These are phyloP conservation scores for Erodium maritimum DNA, from an alignment of 345 rosid genomes.

Conservation along the genomic window DNA sequence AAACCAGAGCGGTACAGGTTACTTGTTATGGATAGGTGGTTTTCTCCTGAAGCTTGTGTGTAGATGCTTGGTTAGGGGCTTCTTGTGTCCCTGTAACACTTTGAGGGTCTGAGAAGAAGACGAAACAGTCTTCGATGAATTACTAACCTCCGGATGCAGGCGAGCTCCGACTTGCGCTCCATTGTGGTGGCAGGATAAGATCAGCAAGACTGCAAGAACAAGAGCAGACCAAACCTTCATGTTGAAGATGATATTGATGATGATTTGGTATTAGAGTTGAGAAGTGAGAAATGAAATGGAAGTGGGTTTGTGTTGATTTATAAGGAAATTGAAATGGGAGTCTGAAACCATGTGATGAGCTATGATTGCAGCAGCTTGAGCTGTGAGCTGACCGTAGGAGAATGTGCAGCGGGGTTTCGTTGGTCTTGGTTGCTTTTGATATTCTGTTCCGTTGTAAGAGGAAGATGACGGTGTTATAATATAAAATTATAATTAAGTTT, in stretches of 20 bases:
- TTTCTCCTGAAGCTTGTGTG: conserved; percentile 41
- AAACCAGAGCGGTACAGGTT: conserved; percentile 11
- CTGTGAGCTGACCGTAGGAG: conserved; percentile 4
- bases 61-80: conserved; percentile 22
- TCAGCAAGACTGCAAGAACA: conserved; percentile 21
- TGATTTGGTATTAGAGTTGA: background rate
- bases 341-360: conserved; percentile 35
- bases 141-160: too few relatives aligned
- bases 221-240: conserved; percentile 30
- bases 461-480: too few relatives aligned
- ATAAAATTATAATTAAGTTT: too few relatives aligned
- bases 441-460: too few relatives aligned
- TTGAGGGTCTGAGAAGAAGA: conserved; percentile 20
- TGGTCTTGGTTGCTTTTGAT: too few relatives aligned
- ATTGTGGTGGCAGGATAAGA: conserved; percentile 24
- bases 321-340: conserved; percentile 8
- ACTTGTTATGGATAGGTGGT: conserved; percentile 65
- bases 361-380: conserved; percentile 23
- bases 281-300: background rate
- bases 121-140: conserved; percentile 17
- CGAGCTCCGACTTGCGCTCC: conserved; percentile 18
- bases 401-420: too few relatives aligned
- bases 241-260: background rate
- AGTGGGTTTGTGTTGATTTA: background rate
- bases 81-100: conserved; percentile 23